A percentile compares a stretch with the other conserved stretches of the same genome.
phyloP scores from a whole-genome alignment of 768 basidiomycete species.

The Rhizopogon vinicolor region DNA sequence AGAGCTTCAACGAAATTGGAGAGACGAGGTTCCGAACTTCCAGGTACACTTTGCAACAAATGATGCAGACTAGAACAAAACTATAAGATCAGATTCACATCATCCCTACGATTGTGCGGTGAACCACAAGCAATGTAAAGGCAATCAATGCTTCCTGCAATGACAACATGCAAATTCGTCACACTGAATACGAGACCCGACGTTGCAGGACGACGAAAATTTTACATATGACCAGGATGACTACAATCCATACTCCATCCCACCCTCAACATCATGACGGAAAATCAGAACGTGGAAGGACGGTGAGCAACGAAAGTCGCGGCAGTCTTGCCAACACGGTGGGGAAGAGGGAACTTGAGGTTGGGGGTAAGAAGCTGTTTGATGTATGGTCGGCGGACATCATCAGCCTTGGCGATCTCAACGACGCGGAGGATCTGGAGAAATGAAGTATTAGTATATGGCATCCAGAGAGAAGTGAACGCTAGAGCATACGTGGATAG shows the following conservation, averaged over 20 bases:
- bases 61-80: no score
- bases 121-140: no score
- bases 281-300: slow-evolving; percentile 62
- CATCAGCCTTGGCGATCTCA: slow-evolving; percentile 88
- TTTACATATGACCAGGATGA: background rate
- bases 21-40: no score
- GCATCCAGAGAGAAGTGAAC: background rate
- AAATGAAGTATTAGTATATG: background rate
- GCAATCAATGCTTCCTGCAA: no score
- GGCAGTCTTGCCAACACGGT: slow-evolving; percentile 74
- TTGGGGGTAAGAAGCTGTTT: slow-evolving; percentile 87
- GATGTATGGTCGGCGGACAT: slow-evolving; percentile 96
- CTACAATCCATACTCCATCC: background rate
- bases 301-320: slow-evolving; percentile 79
- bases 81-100: no score
- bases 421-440: slow-evolving; percentile 94
- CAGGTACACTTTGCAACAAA: no score
- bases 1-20: no score
- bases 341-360: slow-evolving; percentile 97
- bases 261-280: background rate
- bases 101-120: no score
- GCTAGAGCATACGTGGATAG: slow-evolving; percentile 74
- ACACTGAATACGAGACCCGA: no score
- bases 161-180: no score
- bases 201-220: background rate